Percentiles rank a stretch among this genome's conserved stretches.
These are phyloP conservation scores for Trichoderma harzianum DNA, from an alignment of 2,329 filamentous ascomycete species.

Conservation along the genomic window DNA sequence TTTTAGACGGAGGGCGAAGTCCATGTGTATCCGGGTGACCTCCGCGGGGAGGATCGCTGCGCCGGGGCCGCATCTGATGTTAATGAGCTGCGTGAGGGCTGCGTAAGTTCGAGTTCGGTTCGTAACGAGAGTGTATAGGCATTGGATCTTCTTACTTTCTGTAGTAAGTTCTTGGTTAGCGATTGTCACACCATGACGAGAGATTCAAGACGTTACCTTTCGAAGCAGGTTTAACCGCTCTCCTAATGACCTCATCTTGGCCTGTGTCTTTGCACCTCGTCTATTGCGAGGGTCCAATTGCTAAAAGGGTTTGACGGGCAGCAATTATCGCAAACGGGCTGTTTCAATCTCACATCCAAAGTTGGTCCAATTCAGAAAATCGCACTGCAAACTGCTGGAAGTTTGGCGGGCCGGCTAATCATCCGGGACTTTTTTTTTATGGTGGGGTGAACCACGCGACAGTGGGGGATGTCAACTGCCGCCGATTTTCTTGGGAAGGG, in stretches of 20 bases:
- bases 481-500: not conserved
- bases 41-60: constrained; percentile 76
- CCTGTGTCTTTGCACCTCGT: constrained; percentile 9
- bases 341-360: not conserved
- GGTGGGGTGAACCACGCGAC: constrained; percentile 11
- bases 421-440: constrained; percentile 20
- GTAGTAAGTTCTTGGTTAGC: not conserved
- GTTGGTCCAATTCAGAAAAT: constrained; percentile 26
- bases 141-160: constrained; percentile 41
- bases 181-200: constrained; percentile 14
- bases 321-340: not conserved
- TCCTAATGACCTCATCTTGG: constrained; percentile 47
- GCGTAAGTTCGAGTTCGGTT: constrained; percentile 24
- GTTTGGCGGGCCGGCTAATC: constrained; percentile 26
- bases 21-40: constrained; percentile 70
- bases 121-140: constrained; percentile 19
- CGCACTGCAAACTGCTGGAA: too few relatives aligned
- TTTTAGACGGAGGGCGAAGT: constrained; percentile 61
- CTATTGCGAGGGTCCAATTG: constrained; percentile 9
- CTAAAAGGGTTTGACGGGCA: not conserved
- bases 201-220: constrained; percentile 47
- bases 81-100: constrained; percentile 57
- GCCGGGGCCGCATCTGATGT: constrained; percentile 75
- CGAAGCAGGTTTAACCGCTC: constrained; percentile 73
- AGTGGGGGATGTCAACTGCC: constrained; percentile 3